A percentile compares a stretch with the other conserved stretches of the same genome.
phyloP scores from a whole-genome alignment of 331 rosid genomes.

The Rhamnella rubrinervis region DNA sequence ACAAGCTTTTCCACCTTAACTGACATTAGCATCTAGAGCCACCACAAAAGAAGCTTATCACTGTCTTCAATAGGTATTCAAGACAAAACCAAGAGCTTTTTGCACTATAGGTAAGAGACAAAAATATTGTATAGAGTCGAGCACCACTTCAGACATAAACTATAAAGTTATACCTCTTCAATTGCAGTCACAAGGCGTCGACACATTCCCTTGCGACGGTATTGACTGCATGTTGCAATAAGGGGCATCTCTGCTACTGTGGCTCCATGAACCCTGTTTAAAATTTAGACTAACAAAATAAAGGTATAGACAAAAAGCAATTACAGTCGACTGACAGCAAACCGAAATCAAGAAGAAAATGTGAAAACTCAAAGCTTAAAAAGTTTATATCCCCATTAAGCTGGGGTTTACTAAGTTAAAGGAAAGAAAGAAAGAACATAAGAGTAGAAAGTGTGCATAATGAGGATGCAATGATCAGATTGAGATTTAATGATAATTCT shows the following conservation, averaged over 20 bases:
- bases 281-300: conserved; percentile 22
- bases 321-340: background rate
- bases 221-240: conserved; percentile 88
- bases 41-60: conserved; percentile 25
- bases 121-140: background rate
- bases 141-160: background rate
- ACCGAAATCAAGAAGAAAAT: background rate
- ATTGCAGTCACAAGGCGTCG: conserved; percentile 76
- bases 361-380: background rate
- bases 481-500: background rate
- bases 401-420: conserved; percentile 1
- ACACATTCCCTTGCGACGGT: conserved; percentile 98
- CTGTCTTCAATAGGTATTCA: too few species aligned
- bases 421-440: background rate
- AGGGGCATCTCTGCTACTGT: conserved; percentile 95
- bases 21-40: conserved; percentile 66
- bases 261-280: conserved; percentile 84
- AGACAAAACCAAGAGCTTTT: too few species aligned
- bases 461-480: conserved; percentile 1
- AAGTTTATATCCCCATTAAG: conserved; percentile 8
- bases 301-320: conserved; percentile 10
- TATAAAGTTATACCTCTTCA: conserved; percentile 59
- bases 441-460: background rate
- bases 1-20: conserved; percentile 85
- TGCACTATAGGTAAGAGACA: background rate